These are phyloP conservation scores for Tricholoma sp. DNA, from an alignment of 768 basidiomycete species.

Conservation along the genomic window DNA sequence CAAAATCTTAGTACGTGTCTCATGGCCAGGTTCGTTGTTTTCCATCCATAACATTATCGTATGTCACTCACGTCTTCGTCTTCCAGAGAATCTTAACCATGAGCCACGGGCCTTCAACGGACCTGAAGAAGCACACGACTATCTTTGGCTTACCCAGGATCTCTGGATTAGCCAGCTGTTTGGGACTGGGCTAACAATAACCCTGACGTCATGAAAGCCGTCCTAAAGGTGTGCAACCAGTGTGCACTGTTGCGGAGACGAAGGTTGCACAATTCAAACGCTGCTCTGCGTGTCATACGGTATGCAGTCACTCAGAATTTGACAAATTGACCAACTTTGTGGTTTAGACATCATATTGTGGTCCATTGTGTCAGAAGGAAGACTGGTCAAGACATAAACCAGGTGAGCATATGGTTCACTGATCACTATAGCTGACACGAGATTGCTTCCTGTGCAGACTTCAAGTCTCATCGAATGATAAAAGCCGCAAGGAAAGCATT, in stretches of 20 bases:
- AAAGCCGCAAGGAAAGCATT: background rate
- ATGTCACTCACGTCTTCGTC: background rate
- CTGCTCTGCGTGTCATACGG: conserved; percentile 31
- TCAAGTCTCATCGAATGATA: background rate
- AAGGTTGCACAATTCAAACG: conserved; percentile 33
- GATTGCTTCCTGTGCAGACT: background rate
- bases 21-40: conserved; percentile 28
- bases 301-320: background rate
- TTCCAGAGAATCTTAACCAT: conserved; percentile 23
- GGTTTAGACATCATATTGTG: background rate
- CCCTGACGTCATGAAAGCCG: conserved; percentile 22
- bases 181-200: conserved; percentile 41
- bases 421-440: background rate
- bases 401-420: background rate
- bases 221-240: conserved; percentile 29
- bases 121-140: conserved; percentile 41
- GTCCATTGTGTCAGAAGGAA: background rate
- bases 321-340: background rate
- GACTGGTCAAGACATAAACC: conserved; percentile 2
- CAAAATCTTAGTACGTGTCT: conserved; percentile 33
- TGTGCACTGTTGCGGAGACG: conserved; percentile 27
- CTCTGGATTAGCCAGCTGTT: conserved; percentile 37
- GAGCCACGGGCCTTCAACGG: conserved; percentile 27
- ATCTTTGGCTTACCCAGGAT: conserved; percentile 39
- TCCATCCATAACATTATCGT: background rate